Base-by-base conservation (phyloP, 2,329 filamentous ascomycete genomes). In the Periglandula ipomoeae region DNA sequence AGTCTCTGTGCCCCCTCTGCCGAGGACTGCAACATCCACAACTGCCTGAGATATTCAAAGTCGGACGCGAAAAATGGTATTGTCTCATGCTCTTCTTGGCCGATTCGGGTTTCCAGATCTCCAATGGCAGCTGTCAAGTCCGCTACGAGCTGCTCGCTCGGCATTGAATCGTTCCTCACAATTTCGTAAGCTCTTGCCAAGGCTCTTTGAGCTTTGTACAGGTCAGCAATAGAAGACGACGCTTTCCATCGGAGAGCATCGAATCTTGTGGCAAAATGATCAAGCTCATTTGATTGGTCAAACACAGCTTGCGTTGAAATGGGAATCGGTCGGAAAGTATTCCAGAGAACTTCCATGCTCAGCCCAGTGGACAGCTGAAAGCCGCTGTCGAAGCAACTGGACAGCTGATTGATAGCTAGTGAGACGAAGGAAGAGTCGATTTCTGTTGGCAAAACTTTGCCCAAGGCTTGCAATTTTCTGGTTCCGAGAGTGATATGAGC, bases 321-420 rank as follows among this genome's bases (percentile, higher is more conserved):
- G 4, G 80, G 74, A 10, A 70, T 63, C 0, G 89, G 87, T 47
- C 85, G 79, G 59, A 94, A 78, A 1, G 71, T 59, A 38, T 79
- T 77, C 91, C 90, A 95, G 5, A 95, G 73, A 8, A 70, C 64
- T 60, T 93, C 86, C 86, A 94, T 93, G 55, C 81, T 84, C 11
- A 89, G 70, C 0, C 89, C 89, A 2, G 85, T 89, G 0, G 73
- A 81, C 13, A 94, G 69, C 48, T 81, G 81, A 68, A 89, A 90
- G 2, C 80, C 82, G 15, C 79, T 75, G 22, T 78, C 74, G 59
- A 95, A 91, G 44, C 74, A 74, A 35, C 68, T 68, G 39, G 74
- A 66, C 2, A 84, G 58, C 5, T 65, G 70, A 0, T 64, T 58
- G 1, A 71, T 56, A 32, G 79, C 59, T 9, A 60, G 53, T 1